phyloP scores from a whole-genome alignment of 2,329 filamentous ascomycete genomes.

The Exophiala spinifera region DNA sequence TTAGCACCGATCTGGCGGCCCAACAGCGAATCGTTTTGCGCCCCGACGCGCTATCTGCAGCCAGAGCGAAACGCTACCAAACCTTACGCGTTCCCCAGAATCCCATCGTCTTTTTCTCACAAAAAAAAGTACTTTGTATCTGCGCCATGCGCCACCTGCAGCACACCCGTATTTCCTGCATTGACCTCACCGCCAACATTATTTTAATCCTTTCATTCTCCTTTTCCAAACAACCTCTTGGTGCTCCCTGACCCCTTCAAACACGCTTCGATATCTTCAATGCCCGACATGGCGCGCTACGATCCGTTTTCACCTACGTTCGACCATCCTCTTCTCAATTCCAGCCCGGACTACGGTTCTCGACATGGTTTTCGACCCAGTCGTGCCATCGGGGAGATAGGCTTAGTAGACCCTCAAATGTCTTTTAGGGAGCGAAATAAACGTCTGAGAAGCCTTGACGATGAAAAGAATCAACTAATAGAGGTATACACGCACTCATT shows the following conservation, averaged over 20 bases:
- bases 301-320: slow-evolving; percentile 29
- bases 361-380: slow-evolving; percentile 16
- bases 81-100: slow-evolving; percentile 10
- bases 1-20: not conserved
- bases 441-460: slow-evolving; percentile 43
- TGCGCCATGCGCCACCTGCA: slow-evolving; percentile 4
- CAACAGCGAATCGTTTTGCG: not conserved
- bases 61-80: not conserved
- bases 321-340: slow-evolving; percentile 29
- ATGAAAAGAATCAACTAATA: slow-evolving; percentile 48
- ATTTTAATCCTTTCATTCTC: not conserved
- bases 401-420: slow-evolving; percentile 6
- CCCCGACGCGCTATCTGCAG: not conserved
- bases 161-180: not conserved
- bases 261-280: slow-evolving; percentile 8
- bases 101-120: not conserved
- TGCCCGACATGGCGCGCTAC: slow-evolving; percentile 31
- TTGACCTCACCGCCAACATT: slow-evolving; percentile 19
- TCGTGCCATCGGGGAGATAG: slow-evolving; percentile 23
- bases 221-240: not conserved
- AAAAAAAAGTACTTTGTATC: slow-evolving; percentile 10
- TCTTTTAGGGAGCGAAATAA: slow-evolving; percentile 41
- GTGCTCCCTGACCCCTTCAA: slow-evolving; percentile 1
- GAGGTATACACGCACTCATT: slow-evolving; percentile 36
- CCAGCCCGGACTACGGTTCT: slow-evolving; percentile 28